Base-by-base conservation (phyloP, 148 eudicot species). In the Vaccinium myrtillus region DNA sequence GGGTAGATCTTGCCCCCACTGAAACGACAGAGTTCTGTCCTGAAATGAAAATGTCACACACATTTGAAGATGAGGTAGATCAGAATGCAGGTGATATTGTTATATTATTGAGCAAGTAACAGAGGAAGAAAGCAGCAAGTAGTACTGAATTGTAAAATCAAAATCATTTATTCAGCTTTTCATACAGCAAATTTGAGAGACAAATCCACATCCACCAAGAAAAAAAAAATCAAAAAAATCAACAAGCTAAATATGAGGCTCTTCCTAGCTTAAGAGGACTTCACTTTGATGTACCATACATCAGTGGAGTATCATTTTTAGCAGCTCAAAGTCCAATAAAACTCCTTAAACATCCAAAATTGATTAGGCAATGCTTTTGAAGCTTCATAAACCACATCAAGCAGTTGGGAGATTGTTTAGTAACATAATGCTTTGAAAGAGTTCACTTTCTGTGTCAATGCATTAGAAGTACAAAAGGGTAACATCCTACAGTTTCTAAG, bases 1-100 rank as follows among this genome's bases (percentile, higher is more conserved):
- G 90, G 90, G 76, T 88, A 86, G 65, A 88, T 88, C 86, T 88
- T 88, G 73, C 83, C 88, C 1, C 90, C 90, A 49, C 90, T 88
- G 78, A 88, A 88, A 49, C 90, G 90, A 74, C 90, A 88, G 43
- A 88, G 86, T 5, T 84, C 86, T 59, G 86, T 84, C 86, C 86
- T 84, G 43, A 83, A 63, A 63, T n/a, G 39, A 81, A n/a, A 6
- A 19, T 19, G 15, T 5, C 23, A 23, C 13, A 21, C n/a, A 39
- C 39, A 75, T 39, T 43, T 67, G 12, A 14, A 67, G 36, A 67
- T 27, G 4, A 69, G 8, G 74, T 16, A 30, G 43, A 69, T 69
- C 74, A 69, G 18, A 69, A 30, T 30, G 43, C 18, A 30, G 15
- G 70, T 63, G 30, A n/a, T 61, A 8, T 65, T 23, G 30, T 65